A percentile compares a stretch with the other conserved stretches of the same genome.
These are phyloP conservation scores for Pseudopyricularia javanii DNA, from an alignment of 2,329 filamentous ascomycete genomes.

Conservation along the genomic window DNA sequence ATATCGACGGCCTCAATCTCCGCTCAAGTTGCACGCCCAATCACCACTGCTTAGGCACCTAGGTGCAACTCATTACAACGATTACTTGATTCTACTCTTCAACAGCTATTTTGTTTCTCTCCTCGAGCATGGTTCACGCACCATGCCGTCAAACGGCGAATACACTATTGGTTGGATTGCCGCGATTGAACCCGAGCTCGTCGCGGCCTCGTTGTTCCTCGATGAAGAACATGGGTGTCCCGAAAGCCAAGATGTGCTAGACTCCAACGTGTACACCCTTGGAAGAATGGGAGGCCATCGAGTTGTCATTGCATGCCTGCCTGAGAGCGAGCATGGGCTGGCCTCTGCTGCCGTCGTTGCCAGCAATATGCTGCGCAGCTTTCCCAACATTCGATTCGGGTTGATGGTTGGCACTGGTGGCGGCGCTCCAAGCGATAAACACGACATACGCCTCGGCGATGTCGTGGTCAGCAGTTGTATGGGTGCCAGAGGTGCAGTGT, in stretches of 20 bases:
- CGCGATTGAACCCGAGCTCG: not conserved
- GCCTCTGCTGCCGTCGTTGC: conserved; percentile 14
- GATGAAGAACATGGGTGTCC: not conserved
- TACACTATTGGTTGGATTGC: not conserved
- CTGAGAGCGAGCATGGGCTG: conserved; percentile 13
- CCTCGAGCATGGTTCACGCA: too few species aligned
- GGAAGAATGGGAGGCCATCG: conserved; percentile 21
- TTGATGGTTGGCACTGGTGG: conserved; percentile 22
- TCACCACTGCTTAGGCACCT: too few species aligned
- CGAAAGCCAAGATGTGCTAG: not conserved
- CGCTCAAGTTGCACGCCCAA: too few species aligned
- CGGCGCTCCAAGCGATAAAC: conserved; percentile 18
- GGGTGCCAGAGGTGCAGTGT: conserved; percentile 8
- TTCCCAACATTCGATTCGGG: conserved; percentile 15
- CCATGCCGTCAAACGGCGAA: too few species aligned
- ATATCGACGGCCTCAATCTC: too few species aligned
- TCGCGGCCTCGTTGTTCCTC: not conserved
- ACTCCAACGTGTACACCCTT: conserved; percentile 19
- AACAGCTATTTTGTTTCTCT: too few species aligned
- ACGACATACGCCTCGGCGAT: conserved; percentile 23
- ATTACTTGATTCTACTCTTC: too few species aligned
- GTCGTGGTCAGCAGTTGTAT: conserved; percentile 15
- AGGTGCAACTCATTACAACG: too few species aligned
- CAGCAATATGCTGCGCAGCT: conserved; percentile 15
- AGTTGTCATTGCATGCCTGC: conserved; percentile 19